Evolutionary conservation across 148 eudicot genomes (phyloP).

Genomic region (Bassia scoparia): DNA sequence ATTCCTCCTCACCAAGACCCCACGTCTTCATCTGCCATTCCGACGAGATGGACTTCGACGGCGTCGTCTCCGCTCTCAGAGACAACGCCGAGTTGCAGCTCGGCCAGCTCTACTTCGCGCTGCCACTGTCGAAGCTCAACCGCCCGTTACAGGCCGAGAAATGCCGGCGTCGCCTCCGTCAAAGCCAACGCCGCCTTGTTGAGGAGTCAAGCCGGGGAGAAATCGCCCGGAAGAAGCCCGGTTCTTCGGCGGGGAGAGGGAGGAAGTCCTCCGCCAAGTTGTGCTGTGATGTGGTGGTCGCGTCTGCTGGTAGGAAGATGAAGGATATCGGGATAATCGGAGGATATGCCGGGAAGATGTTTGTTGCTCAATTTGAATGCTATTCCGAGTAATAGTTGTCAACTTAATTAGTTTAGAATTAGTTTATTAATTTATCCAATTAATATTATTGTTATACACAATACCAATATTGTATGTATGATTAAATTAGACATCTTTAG

Average conservation of each 20-base stretch:
- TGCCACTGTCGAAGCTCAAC: constrained; percentile 49
- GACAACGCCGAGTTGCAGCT: constrained; percentile 62
- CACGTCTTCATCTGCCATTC: constrained; percentile 48
- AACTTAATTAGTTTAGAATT: neutral
- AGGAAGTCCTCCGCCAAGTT: constrained; percentile 14
- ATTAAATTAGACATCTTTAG: neutral
- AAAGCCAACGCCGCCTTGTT: constrained; percentile 75
- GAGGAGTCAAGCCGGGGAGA: constrained; percentile 34
- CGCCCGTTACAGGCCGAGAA: constrained; percentile 63
- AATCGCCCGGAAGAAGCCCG: constrained; percentile 37
- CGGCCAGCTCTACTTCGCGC: constrained; percentile 74
- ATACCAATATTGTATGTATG: constrained; percentile 11
- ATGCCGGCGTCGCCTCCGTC: constrained; percentile 90
- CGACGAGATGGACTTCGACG: constrained; percentile 87
- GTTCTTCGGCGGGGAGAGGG: constrained; percentile 25
- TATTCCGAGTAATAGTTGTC: constrained; percentile 46
- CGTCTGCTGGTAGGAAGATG: constrained; percentile 11
- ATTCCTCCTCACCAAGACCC: constrained; percentile 18
- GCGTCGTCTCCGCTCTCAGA: constrained; percentile 40
- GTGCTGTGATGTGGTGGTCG: constrained; percentile 38
- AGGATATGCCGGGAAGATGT: constrained; percentile 31
- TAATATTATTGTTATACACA: too few species aligned
- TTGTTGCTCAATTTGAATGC: constrained; percentile 47
- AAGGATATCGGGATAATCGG: constrained; percentile 6
- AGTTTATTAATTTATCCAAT: neutral